Evolutionary conservation across 495 filamentous ascomycete genomes (phyloP), one percentile per base, ranked within the genome.

Genomic region (Daldinia grandis): DNA sequence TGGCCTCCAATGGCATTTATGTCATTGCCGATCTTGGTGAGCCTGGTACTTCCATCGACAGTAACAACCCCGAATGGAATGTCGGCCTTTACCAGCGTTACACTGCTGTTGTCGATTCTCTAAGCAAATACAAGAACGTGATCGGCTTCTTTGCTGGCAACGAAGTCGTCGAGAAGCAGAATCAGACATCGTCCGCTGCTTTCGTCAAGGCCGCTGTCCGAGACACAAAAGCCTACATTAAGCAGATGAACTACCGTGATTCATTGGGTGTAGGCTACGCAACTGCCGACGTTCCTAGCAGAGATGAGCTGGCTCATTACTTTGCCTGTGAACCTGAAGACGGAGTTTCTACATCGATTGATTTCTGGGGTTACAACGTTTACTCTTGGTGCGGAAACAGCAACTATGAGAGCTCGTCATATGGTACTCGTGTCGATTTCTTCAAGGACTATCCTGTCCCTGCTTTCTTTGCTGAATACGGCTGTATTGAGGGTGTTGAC

Each of bases 361-460:
- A 98, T 78, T 98, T 95, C 84, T 98, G 93, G 93, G 95, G 95
- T 44, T 97, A 97, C 87, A 99, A 98, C 81, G 94, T 98, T 83
- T 98, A 98, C 83, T 94, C 92, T 30, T 99, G 95, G 95, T 99
- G 95, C 76, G 95, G 95, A 56, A 73, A 92, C 42, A 94, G 90
- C 66, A 86, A 85, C 67, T 95, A 91, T 76, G 63, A 80, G 40
- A 62, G 73, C 3, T 98, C 95, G 0, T 91, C 91, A 12, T 99
- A 93, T 80, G 83, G 90, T 69, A 85, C 84, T 33, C 89, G 93
- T 69, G 93, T 93, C 44, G 78, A 89, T n/a, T 93, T 96, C 81
- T 98, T 97, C 81, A 70, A 79, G 57, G 89, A 90, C 74, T 99
- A 97, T 83, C 91, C 91, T 9, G 91, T 97, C 5, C 95, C 95